Evolutionary conservation across 768 basidiomycete genomes (phyloP).

Genomic region (Rhizopogon rudus): DNA sequence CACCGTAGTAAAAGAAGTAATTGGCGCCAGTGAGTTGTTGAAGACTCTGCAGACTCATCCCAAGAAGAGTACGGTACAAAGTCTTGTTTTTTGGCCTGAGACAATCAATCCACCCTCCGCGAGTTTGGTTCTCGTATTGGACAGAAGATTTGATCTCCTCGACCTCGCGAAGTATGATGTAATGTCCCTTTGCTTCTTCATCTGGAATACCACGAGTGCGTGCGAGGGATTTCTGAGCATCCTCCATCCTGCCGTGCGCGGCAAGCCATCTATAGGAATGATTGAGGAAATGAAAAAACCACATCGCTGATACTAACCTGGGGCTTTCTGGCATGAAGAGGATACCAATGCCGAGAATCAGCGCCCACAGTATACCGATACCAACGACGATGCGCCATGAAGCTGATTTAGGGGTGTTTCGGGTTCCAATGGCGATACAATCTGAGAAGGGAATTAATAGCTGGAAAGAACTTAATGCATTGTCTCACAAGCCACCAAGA

Average conservation of each 20-base stretch:
- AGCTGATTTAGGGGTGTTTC: slow-evolving; percentile 37
- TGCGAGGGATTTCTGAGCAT: slow-evolving; percentile 45
- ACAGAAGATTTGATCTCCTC: slow-evolving; percentile 52
- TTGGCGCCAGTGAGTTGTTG: slow-evolving; percentile 73
- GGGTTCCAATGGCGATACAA: slow-evolving; percentile 66
- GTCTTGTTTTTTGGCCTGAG: slow-evolving; percentile 53
- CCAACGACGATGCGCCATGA: slow-evolving; percentile 64
- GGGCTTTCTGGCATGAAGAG: slow-evolving; percentile 67
- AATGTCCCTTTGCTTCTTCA: slow-evolving; percentile 33
- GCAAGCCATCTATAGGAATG: slow-evolving; percentile 46
- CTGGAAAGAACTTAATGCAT: not conserved
- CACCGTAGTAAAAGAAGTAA: slow-evolving; percentile 66
- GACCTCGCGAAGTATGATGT: slow-evolving; percentile 41
- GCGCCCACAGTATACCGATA: slow-evolving; percentile 58
- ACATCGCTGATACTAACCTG: slow-evolving; percentile 25
- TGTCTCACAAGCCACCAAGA: slow-evolving; percentile 55
- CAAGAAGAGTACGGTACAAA: slow-evolving; percentile 58
- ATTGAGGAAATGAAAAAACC: slow-evolving; percentile 1
- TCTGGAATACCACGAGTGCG: slow-evolving; percentile 42
- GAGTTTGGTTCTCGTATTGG: slow-evolving; percentile 41
- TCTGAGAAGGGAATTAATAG: slow-evolving; percentile 29
- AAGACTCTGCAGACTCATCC: slow-evolving; percentile 62
- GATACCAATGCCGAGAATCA: slow-evolving; percentile 59
- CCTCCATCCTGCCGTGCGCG: slow-evolving; percentile 38
- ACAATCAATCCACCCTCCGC: slow-evolving; percentile 64